These are phyloP conservation scores for Triticum urartu DNA, from an alignment of 176 grass and related monocot species.

Conservation along the genomic window DNA sequence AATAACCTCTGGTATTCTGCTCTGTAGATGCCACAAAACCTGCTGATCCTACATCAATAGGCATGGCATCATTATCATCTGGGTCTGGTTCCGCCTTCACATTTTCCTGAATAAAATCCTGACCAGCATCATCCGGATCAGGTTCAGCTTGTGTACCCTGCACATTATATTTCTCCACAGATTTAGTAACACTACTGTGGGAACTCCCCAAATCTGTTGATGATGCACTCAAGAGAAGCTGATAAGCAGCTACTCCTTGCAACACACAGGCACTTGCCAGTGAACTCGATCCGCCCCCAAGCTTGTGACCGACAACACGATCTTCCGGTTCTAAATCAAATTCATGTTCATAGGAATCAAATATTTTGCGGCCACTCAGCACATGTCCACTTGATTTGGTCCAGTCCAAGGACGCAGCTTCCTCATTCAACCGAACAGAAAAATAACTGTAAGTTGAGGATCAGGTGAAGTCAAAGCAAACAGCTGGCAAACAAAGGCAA, in stretches of 20 bases:
- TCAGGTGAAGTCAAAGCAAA: background rate
- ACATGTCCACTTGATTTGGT: slow-evolving; percentile 84
- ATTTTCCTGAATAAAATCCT: slow-evolving; percentile 24
- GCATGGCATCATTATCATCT: slow-evolving; percentile 43
- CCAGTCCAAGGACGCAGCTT: slow-evolving; percentile 82
- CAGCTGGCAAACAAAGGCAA: background rate
- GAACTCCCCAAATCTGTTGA: slow-evolving; percentile 18
- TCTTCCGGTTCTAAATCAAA: slow-evolving; percentile 40
- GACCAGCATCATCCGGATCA: slow-evolving; percentile 27
- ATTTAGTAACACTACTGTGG: slow-evolving; percentile 7
- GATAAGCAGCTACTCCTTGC: slow-evolving; percentile 73
- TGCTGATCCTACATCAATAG: slow-evolving; percentile 18
- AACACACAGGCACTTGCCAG: slow-evolving; percentile 50
- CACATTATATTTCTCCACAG: background rate
- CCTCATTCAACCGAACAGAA: slow-evolving; percentile 76
- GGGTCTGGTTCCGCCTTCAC: slow-evolving; percentile 22
- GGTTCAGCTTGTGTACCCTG: slow-evolving; percentile 20
- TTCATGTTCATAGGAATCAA: slow-evolving; percentile 65
- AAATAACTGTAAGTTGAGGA: slow-evolving; percentile 6
- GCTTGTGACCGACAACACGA: slow-evolving; percentile 41
- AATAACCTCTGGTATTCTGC: slow-evolving; percentile 20
- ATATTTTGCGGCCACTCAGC: slow-evolving; percentile 57
- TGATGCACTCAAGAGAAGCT: slow-evolving; percentile 48
- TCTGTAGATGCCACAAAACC: slow-evolving; percentile 15
- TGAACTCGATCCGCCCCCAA: slow-evolving; percentile 60